Evolutionary conservation across 768 basidiomycete genomes (phyloP).

Genomic region (Russula sp.): DNA sequence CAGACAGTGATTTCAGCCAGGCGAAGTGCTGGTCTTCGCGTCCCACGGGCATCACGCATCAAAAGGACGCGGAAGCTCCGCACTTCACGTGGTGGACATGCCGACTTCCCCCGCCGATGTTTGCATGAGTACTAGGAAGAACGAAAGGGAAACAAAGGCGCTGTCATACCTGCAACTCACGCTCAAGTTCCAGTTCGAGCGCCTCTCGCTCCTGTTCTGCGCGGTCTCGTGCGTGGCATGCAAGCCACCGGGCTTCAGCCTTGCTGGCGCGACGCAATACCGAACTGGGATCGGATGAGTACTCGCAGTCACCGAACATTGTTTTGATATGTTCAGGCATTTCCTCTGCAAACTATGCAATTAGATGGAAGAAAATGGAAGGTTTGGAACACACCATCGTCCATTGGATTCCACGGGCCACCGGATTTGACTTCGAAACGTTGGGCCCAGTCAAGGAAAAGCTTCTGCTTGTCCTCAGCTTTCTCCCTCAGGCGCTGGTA

Average conservation of each 20-base stretch:
- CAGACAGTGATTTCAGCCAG: conserved; percentile 19
- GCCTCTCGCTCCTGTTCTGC: conserved; percentile 43
- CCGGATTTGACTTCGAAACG: conserved; percentile 55
- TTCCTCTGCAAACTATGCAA: not conserved
- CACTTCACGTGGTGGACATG: conserved; percentile 21
- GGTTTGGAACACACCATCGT: conserved; percentile 19
- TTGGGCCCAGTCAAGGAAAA: conserved; percentile 55
- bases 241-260: conserved; percentile 56
- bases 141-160: not conserved
- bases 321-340: conserved; percentile 32
- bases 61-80: conserved; percentile 17
- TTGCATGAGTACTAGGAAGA: not conserved
- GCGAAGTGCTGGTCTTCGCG: conserved; percentile 12
- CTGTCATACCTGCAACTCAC: conserved; percentile 57
- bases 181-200: conserved; percentile 54
- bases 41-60: conserved; percentile 15
- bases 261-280: conserved; percentile 13
- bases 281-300: conserved; percentile 8
- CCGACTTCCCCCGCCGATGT: not conserved
- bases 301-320: conserved; percentile 14
- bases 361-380: not conserved
- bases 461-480: conserved; percentile 46
- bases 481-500: conserved; percentile 50
- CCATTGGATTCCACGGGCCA: conserved; percentile 27
- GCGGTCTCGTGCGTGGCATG: conserved; percentile 42